phyloP scores from a whole-genome alignment of 2,329 filamentous ascomycete species.

The Fusarium secorum region DNA sequence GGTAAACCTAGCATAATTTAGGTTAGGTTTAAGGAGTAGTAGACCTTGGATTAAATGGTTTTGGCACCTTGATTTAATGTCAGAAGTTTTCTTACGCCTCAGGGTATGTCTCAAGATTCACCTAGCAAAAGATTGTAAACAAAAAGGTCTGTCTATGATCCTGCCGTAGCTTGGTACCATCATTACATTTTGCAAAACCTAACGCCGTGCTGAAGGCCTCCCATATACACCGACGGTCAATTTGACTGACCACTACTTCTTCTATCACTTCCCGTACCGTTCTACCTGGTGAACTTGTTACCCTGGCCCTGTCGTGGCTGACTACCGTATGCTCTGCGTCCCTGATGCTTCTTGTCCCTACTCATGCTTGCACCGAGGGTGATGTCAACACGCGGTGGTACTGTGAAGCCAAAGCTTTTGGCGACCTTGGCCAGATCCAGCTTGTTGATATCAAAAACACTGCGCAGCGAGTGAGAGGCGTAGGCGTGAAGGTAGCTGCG shows the following conservation, averaged over 20 bases:
- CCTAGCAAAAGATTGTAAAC: slow-evolving; percentile 1
- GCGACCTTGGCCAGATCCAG: slow-evolving; percentile 84
- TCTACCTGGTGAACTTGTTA: slow-evolving; percentile 38
- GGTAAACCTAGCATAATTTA: neutral
- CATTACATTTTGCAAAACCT: slow-evolving; percentile 43
- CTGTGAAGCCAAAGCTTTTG: slow-evolving; percentile 82
- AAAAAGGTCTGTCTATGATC: slow-evolving; percentile 27
- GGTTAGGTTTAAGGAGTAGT: neutral
- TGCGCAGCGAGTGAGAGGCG: slow-evolving; percentile 70
- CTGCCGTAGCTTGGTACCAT: slow-evolving; percentile 32
- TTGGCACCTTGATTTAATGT: neutral
- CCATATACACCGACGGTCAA: slow-evolving; percentile 32
- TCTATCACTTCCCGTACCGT: neutral
- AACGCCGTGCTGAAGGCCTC: slow-evolving; percentile 43
- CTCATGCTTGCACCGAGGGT: slow-evolving; percentile 82
- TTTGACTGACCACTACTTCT: slow-evolving; percentile 18
- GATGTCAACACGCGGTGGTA: slow-evolving; percentile 84
- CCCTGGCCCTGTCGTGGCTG: slow-evolving; percentile 69
- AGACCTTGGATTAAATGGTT: neutral
- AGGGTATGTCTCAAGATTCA: neutral
- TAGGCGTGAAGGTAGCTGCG: slow-evolving; percentile 95
- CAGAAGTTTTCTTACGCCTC: neutral
- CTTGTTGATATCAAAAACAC: slow-evolving; percentile 80
- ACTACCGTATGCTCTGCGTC: slow-evolving; percentile 76
- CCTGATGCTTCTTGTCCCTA: slow-evolving; percentile 69